Evolutionary conservation across 2,329 filamentous ascomycete genomes (phyloP), one percentile per base, ranked within the genome.

Genomic region (Epichloe baconii): DNA sequence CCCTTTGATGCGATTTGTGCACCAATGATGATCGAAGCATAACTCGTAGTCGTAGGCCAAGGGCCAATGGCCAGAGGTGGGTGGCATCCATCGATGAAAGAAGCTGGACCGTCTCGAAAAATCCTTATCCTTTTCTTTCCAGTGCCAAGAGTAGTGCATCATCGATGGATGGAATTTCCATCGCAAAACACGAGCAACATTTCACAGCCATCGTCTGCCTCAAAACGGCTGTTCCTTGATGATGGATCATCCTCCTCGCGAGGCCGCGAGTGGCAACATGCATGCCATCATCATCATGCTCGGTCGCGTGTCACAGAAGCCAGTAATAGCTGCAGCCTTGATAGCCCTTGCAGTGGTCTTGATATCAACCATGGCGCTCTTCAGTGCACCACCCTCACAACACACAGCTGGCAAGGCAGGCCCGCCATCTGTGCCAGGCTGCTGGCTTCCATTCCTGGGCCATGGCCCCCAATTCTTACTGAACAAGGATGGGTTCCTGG

Each of bases 341-440:
- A 14, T 38, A 19, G 47, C 54, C 5, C 11, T 49, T 36, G 44
- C 51, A 5, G 44, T 49, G 4, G 11, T 49, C 26, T 31, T 54
- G 21, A 12, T 47, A 17, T 45, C 36, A 41, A 55, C 44, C 37
- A 53, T 21, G 45, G 53, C 17, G 48, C 48, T 54, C 34, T 54
- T 52, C 40, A 19, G 46, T 55, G 81, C 75, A 85, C 54, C 41
- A 44, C 46, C 34, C 34, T 53, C 34, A 52, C 58, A 53, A 4
- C 48, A 51, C 49, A 11, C 21, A 53, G 54, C 56, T 15, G 54
- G 54, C 34, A 58, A 51, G 36, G 55, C 48, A 8, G 35, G 42
- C 12, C 41, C 48, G 3, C 62, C 64, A 11, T 57, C 60, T 5
- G 54, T 56, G 46, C 65, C 64, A 2, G 61, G 64, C 3, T 67